Base-by-base conservation (phyloP, 495 filamentous ascomycete genomes). In the Melanomma pulvis-pyrius region DNA sequence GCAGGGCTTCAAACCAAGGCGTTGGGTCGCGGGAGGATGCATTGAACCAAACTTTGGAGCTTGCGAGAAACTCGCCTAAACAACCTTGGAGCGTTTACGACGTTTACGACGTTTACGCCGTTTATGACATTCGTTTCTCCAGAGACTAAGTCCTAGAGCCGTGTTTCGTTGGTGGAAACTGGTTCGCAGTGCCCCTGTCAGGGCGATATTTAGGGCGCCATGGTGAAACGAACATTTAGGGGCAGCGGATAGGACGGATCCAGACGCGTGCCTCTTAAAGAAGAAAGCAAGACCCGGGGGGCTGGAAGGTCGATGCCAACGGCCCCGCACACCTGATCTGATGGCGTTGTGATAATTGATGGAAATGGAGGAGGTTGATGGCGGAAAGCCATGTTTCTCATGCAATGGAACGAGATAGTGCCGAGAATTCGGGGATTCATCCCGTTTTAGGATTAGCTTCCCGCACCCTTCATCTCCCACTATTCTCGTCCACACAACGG, bases 81-180 rank as follows among this genome's bases (percentile, higher is more conserved):
- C 5, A n/a, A 53, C 21, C 2, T n/a, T 19, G 52, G 22, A 30
- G 15, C 30, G 19, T 26, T 55, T 19, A 34, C 28, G 11, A 36
- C 21, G 29, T 13, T 11, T 19, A 8, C n/a, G 8, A 36, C 21
- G 5, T 5, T 15, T 58, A 5, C 15, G 29, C 12, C 24, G 32
- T 36, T 25, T 17, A 19, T 5, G 41, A 15, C 11, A 22, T 6
- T 15, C 39, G 8, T 12, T 51, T 44, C 36, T 29, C 17, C 51
- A 22, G 25, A 24, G 32, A 30, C 4, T 19, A 4, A 24, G 22
- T 13, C 30, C 9, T 9, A 26, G 48, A 19, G 11, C 39, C 47
- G 5, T 21, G 22, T 63, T 54, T 47, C 32, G 60, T 63, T 63
- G 60, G 60, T 63, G 60, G 60, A 63, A 63, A 63, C 60, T 25